phyloP scores from a whole-genome alignment of 2,329 filamentous ascomycete species.

The Sporothrix luriei region DNA sequence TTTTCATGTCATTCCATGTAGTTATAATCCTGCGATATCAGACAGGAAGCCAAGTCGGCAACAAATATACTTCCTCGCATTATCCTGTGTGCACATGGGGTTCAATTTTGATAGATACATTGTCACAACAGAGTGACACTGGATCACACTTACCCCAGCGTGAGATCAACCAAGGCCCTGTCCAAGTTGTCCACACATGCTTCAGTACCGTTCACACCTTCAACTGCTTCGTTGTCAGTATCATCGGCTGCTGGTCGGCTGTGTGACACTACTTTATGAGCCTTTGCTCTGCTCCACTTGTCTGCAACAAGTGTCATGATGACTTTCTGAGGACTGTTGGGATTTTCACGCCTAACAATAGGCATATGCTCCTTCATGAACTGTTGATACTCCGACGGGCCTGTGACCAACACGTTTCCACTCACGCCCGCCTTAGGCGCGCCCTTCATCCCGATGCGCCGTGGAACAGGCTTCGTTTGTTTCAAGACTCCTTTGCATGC shows the following conservation, averaged over 20 bases:
- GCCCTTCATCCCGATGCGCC: conserved; percentile 43
- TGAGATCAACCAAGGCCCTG: conserved; percentile 35
- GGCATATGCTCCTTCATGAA: conserved; percentile 71
- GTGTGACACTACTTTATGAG: conserved; percentile 33
- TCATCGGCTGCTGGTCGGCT: conserved; percentile 32
- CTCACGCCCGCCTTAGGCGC: conserved; percentile 1
- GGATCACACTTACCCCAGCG: conserved; percentile 20
- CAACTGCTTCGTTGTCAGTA: conserved; percentile 24
- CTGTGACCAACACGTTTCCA: conserved; percentile 26
- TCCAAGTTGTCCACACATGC: conserved; percentile 32
- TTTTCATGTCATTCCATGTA: neutral
- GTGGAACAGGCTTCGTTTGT: conserved; percentile 78
- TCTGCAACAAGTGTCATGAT: conserved; percentile 69
- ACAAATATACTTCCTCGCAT: neutral
- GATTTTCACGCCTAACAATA: conserved; percentile 59
- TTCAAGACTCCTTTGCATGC: conserved; percentile 69
- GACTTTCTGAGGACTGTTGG: conserved; percentile 62
- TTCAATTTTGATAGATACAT: neutral
- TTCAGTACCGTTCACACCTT: neutral
- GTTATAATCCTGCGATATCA: neutral
- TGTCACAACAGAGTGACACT: neutral
- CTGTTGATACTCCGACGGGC: conserved; percentile 50
- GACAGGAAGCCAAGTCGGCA: neutral
- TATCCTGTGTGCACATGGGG: neutral
- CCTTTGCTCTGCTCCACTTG: conserved; percentile 58